phyloP scores from a whole-genome alignment of 2,329 filamentous ascomycete genomes.

The Neofusicoccum kwambonambiense region DNA sequence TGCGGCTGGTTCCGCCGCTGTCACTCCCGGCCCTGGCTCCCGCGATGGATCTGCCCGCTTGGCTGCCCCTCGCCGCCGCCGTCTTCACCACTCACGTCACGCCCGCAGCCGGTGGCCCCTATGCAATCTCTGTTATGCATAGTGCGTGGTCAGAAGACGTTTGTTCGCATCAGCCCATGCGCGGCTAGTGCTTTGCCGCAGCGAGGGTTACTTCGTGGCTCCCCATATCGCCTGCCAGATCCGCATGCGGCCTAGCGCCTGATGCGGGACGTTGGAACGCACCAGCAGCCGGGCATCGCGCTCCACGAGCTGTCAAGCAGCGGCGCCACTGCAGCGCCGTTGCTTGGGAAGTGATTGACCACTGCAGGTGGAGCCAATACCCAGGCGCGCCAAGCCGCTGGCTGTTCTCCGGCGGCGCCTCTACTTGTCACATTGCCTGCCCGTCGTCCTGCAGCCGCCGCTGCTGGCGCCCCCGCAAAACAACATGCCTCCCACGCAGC shows the following conservation, averaged over 20 bases:
- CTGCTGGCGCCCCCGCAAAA: slow-evolving; percentile 12
- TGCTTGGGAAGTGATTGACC: slow-evolving; percentile 15
- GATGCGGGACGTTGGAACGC: slow-evolving; percentile 21
- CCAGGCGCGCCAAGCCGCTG: background rate
- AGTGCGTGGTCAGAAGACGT: slow-evolving; percentile 18
- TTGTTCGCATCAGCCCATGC: slow-evolving; percentile 17
- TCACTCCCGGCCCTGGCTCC: slow-evolving; percentile 5
- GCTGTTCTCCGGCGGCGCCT: background rate
- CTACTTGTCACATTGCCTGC: background rate
- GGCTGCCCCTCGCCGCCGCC: background rate
- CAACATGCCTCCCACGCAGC: slow-evolving; percentile 10
- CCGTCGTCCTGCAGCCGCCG: background rate
- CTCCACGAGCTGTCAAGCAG: slow-evolving; percentile 19
- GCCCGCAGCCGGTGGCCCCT: slow-evolving; percentile 6
- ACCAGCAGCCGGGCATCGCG: slow-evolving; percentile 10
- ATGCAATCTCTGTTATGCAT: slow-evolving; percentile 16
- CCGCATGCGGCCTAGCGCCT: slow-evolving; percentile 20
- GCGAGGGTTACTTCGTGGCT: slow-evolving; percentile 18
- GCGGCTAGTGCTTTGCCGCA: slow-evolving; percentile 18
- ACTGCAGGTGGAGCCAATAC: slow-evolving; percentile 17
- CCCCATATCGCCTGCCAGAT: slow-evolving; percentile 16
- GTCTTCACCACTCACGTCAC: slow-evolving; percentile 14
- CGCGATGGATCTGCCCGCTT: slow-evolving; percentile 10
- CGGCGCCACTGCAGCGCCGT: slow-evolving; percentile 14
- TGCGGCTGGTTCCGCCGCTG: slow-evolving; percentile 8